These are phyloP conservation scores for Hylodesmum podocarpum DNA, from an alignment of 306 rosid species.

Conservation along the genomic window DNA sequence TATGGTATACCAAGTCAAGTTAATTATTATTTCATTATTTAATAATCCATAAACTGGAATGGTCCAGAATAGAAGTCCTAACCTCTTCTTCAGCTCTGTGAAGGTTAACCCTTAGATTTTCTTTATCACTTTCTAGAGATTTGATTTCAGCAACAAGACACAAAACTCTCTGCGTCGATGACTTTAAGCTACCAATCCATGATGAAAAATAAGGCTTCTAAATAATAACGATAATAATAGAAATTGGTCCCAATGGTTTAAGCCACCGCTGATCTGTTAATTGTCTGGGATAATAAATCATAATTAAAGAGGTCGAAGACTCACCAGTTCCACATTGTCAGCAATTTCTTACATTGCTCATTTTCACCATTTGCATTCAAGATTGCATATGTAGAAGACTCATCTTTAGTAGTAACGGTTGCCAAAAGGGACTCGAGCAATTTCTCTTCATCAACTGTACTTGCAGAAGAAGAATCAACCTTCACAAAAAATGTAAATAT, in stretches of 20 bases:
- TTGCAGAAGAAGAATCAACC: constrained; percentile 56
- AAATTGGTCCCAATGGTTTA: background rate
- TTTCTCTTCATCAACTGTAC: constrained; percentile 44
- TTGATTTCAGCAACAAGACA: constrained; percentile 65
- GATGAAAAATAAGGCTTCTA: constrained; percentile 9
- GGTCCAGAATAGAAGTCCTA: background rate
- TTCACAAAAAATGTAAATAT: constrained; percentile 25
- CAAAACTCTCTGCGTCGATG: constrained; percentile 55
- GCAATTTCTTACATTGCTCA: constrained; percentile 57
- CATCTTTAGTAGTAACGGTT: constrained; percentile 44
- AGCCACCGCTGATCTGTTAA: background rate
- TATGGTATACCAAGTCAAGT: constrained; percentile 20
- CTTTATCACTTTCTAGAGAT: constrained; percentile 72
- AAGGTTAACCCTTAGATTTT: constrained; percentile 70
- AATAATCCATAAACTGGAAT: constrained; percentile 15
- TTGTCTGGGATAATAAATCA: background rate
- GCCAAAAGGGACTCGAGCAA: constrained; percentile 68
- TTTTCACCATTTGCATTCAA: constrained; percentile 55
- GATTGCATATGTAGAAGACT: constrained; percentile 47
- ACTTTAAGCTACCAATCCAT: constrained; percentile 64
- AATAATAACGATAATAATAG: background rate
- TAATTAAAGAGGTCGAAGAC: constrained; percentile 11
- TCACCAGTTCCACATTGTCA: constrained; percentile 76
- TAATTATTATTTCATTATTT: background rate
- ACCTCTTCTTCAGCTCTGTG: constrained; percentile 90